These are phyloP conservation scores for Picea abies DNA, from an alignment of 83 land plant genomes.

Conservation along the genomic window DNA sequence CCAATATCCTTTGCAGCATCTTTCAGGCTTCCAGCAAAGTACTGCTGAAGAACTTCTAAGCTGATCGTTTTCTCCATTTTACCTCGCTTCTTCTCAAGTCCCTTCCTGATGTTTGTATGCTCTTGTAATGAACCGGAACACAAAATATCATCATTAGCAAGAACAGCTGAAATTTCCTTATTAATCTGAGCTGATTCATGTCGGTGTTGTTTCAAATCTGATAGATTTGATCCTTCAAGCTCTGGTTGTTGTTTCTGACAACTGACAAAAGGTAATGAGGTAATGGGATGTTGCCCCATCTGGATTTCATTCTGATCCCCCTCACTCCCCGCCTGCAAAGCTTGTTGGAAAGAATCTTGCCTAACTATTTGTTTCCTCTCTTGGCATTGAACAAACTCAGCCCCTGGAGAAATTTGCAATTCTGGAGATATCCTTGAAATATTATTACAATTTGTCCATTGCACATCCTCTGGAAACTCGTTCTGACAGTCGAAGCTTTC, in stretches of 20 bases:
- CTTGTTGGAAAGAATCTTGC: not conserved
- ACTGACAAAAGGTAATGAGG: not conserved
- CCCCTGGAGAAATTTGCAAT: not conserved
- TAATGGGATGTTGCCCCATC: not conserved
- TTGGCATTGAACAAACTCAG: not conserved
- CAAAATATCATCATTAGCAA: not conserved
- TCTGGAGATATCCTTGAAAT: constrained; percentile 9
- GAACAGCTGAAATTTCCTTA: not conserved
- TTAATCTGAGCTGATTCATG: not conserved
- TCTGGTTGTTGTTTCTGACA: not conserved
- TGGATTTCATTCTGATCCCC: not conserved
- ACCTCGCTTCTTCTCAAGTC: constrained; percentile 32
- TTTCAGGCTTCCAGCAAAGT: constrained; percentile 53
- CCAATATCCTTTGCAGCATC: constrained; percentile 53
- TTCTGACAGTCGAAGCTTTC: not conserved
- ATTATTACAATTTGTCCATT: not conserved
- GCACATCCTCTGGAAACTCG: not conserved
- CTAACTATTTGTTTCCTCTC: not conserved
- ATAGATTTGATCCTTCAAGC: not conserved
- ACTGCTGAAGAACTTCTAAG: constrained; percentile 44
- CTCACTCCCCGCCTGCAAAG: not conserved
- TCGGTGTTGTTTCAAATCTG: not conserved
- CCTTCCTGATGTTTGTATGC: constrained; percentile 14
- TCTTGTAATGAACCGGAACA: constrained; percentile 17
- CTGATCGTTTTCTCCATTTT: constrained; percentile 51